phyloP scores from a whole-genome alignment of 2,329 filamentous ascomycete species.

The Pseudogymnoascus sp. region DNA sequence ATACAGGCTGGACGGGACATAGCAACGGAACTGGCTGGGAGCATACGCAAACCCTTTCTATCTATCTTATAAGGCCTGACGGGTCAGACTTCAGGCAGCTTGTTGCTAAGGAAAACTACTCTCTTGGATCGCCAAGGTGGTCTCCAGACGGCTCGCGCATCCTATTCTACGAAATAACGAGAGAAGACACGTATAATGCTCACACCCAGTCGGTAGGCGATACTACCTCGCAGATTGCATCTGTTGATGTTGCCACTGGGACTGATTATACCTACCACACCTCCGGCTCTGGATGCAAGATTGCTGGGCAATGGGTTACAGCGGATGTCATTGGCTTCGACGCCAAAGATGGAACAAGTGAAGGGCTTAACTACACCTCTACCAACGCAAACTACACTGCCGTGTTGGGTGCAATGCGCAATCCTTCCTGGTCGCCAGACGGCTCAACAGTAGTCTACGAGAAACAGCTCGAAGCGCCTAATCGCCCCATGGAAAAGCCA shows the following conservation, averaged over 20 bases:
- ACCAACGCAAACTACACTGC: not conserved
- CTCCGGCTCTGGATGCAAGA: slow-evolving; percentile 15
- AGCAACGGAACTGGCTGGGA: slow-evolving; percentile 35
- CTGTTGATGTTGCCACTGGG: slow-evolving; percentile 35
- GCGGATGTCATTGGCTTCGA: slow-evolving; percentile 16
- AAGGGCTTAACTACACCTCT: slow-evolving; percentile 19
- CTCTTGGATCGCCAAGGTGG: slow-evolving; percentile 33
- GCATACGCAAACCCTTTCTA: slow-evolving; percentile 33
- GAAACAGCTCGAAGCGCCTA: slow-evolving; percentile 19
- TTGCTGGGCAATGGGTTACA: slow-evolving; percentile 16
- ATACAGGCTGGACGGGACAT: slow-evolving; percentile 36
- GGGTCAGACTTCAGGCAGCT: slow-evolving; percentile 33
- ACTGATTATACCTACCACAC: slow-evolving; percentile 25
- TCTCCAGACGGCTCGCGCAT: slow-evolving; percentile 31
- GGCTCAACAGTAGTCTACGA: slow-evolving; percentile 21
- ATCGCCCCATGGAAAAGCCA: slow-evolving; percentile 30
- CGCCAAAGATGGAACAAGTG: slow-evolving; percentile 13
- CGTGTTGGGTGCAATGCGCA: slow-evolving; percentile 14
- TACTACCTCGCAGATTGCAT: slow-evolving; percentile 28
- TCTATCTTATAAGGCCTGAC: slow-evolving; percentile 34
- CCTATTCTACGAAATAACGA: slow-evolving; percentile 35
- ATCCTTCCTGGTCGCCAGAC: slow-evolving; percentile 20
- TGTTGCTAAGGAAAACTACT: slow-evolving; percentile 29
- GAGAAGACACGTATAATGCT: slow-evolving; percentile 32
- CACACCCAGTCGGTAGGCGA: slow-evolving; percentile 26